Evolutionary conservation across 306 rosid species (phyloP).

Genomic region (Fragaria ananassa): DNA sequence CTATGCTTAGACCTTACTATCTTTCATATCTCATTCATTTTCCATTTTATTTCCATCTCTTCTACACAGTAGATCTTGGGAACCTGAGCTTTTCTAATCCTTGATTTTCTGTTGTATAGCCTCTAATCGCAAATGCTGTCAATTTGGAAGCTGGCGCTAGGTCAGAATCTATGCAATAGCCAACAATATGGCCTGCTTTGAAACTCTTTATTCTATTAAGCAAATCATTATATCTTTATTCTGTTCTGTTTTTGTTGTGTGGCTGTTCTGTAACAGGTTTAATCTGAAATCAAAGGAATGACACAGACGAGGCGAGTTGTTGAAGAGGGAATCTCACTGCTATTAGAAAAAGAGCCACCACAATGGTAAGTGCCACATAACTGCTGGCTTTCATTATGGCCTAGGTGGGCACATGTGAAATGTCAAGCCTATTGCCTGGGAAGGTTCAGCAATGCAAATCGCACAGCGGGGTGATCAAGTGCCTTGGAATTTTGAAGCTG

Average conservation of each 20-base stretch:
- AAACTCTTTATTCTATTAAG: slow-evolving; percentile 14
- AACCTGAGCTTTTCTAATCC: slow-evolving; percentile 30
- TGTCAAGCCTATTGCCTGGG: slow-evolving; percentile 2
- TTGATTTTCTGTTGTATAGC: slow-evolving; percentile 46
- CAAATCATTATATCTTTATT: slow-evolving; percentile 51
- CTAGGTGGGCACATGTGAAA: slow-evolving; percentile 19
- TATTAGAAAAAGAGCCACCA: slow-evolving; percentile 3
- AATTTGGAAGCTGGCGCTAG: slow-evolving; percentile 50
- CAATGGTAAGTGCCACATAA: slow-evolving; percentile 37
- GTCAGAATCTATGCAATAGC: slow-evolving; percentile 52
- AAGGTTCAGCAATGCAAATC: slow-evolving; percentile 6
- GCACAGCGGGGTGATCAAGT: not conserved
- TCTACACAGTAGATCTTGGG: slow-evolving; percentile 14
- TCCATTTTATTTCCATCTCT: not conserved
- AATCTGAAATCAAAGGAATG: slow-evolving; percentile 30
- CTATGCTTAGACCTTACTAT: slow-evolving; percentile 38
- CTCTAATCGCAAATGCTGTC: slow-evolving; percentile 38
- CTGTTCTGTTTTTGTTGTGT: slow-evolving; percentile 48
- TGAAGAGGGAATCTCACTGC: slow-evolving; percentile 14
- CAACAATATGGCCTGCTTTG: slow-evolving; percentile 42
- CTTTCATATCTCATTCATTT: not conserved
- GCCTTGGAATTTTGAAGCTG: not conserved
- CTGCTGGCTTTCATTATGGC: slow-evolving; percentile 33
- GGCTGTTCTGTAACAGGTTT: slow-evolving; percentile 48
- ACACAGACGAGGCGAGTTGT: slow-evolving; percentile 20